phyloP scores from a whole-genome alignment of 495 filamentous ascomycete species.

The Talaromyces adpressus region DNA sequence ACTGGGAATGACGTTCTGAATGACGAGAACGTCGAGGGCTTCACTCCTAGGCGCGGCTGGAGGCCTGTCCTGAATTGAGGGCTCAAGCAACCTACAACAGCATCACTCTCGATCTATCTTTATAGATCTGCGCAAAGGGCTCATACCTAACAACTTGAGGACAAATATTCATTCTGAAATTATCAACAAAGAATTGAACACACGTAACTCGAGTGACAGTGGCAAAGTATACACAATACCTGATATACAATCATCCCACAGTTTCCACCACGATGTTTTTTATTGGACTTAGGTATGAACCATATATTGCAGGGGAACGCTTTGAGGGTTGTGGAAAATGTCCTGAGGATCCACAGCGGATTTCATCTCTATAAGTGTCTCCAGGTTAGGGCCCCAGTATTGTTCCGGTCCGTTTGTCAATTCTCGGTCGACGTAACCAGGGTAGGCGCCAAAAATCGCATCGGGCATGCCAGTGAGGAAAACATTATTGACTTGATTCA shows the following conservation, averaged over 20 bases:
- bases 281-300: not conserved
- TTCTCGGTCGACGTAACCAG: constrained; percentile 59
- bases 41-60: constrained; percentile 51
- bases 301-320: constrained; percentile 9
- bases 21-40: constrained; percentile 52
- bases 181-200: not conserved
- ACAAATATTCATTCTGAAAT: not conserved
- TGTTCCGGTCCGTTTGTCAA: constrained; percentile 34
- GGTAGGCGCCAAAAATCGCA: constrained; percentile 39
- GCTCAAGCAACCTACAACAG: not conserved
- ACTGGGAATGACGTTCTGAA: constrained; percentile 45
- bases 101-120: not conserved
- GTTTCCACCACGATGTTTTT: not conserved
- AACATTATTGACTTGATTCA: constrained; percentile 33
- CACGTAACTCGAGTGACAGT: not conserved
- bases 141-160: not conserved
- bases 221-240: not conserved
- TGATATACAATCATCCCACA: not conserved
- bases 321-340: constrained; percentile 51
- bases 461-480: constrained; percentile 20
- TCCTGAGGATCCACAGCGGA: constrained; percentile 45
- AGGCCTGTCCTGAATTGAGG: constrained; percentile 42
- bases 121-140: not conserved
- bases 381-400: constrained; percentile 45
- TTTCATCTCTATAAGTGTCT: constrained; percentile 42